Conservation (phyloP, 108 stramenopile species). For the Fragilaria radians region DNA sequence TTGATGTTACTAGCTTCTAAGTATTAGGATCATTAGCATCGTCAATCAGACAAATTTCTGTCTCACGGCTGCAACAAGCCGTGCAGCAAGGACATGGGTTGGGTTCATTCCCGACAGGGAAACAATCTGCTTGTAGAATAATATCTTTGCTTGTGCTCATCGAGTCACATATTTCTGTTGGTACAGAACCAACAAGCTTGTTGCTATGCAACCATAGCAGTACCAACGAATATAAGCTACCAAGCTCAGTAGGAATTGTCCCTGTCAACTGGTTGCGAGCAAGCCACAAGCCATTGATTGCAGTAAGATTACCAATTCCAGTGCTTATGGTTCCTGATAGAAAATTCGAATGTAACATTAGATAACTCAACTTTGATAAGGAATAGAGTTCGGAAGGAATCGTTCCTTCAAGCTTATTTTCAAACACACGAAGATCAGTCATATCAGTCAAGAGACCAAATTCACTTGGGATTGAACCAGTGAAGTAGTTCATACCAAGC, state of each 20-base stretch:
- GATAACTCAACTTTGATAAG: no score
- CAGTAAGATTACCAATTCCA: constrained; percentile 25
- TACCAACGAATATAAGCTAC: not conserved
- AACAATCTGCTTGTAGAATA: not conserved
- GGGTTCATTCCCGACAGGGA: not conserved
- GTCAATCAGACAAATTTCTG: constrained; percentile 1
- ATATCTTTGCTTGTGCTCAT: not conserved
- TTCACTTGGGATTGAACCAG: constrained; percentile 7
- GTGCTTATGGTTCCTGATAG: constrained; percentile 9
- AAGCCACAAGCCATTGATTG: constrained; percentile 13
- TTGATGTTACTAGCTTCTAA: no score
- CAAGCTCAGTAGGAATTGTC: constrained; percentile 16
- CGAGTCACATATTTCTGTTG: not conserved
- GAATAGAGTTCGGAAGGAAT: constrained; percentile 42
- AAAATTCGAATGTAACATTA: no score
- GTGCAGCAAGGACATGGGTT: not conserved
- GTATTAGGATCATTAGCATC: no score
- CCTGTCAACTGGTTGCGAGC: constrained; percentile 24
- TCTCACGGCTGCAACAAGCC: constrained; percentile 1
- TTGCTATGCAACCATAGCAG: constrained; percentile 3
- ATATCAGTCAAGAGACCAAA: constrained; percentile 2
- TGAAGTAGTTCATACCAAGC: not conserved
- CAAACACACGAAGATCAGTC: not conserved
- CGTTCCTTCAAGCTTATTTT: constrained; percentile 13
- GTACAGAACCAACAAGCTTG: constrained; percentile 1